Evolutionary conservation across 2,329 filamentous ascomycete species (phyloP).

Genomic region (Fusarium verrucosum): DNA sequence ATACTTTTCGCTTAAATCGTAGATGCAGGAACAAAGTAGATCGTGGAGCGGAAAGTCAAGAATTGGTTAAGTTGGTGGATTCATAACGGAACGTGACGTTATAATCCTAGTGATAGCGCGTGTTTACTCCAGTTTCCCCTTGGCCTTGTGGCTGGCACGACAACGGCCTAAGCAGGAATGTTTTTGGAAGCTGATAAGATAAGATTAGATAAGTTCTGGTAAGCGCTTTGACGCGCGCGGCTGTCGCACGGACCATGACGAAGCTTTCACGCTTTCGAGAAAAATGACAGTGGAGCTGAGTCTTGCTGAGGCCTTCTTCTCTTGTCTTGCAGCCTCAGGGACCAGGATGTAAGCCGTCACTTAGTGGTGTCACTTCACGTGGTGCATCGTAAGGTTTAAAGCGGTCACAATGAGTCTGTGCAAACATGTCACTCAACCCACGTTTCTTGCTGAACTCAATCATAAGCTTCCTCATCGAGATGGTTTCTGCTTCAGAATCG

Average conservation of each 20-base stretch:
- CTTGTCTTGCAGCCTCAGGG: slow-evolving; percentile 5
- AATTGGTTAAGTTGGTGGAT: slow-evolving; percentile 29
- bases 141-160: slow-evolving; percentile 33
- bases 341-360: slow-evolving; percentile 13
- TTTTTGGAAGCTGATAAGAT: slow-evolving; percentile 9
- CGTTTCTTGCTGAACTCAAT: not conserved
- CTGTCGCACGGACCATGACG: slow-evolving; percentile 17
- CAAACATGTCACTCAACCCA: not conserved
- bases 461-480: not conserved
- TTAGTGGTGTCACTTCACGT: slow-evolving; percentile 32
- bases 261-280: not conserved
- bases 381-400: slow-evolving; percentile 37
- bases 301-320: slow-evolving; percentile 17
- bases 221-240: slow-evolving; percentile 28
- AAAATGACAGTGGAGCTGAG: slow-evolving; percentile 10
- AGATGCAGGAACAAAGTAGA: slow-evolving; percentile 16
- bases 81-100: slow-evolving; percentile 36
- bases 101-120: slow-evolving; percentile 15
- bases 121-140: slow-evolving; percentile 21
- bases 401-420: not conserved
- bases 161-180: slow-evolving; percentile 17
- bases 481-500: not conserved
- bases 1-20: slow-evolving; percentile 9
- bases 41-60: slow-evolving; percentile 15
- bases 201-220: slow-evolving; percentile 18